Evolutionary conservation across 2,329 filamentous ascomycete species (phyloP).

Genomic region (Clarireedia hainanense): DNA sequence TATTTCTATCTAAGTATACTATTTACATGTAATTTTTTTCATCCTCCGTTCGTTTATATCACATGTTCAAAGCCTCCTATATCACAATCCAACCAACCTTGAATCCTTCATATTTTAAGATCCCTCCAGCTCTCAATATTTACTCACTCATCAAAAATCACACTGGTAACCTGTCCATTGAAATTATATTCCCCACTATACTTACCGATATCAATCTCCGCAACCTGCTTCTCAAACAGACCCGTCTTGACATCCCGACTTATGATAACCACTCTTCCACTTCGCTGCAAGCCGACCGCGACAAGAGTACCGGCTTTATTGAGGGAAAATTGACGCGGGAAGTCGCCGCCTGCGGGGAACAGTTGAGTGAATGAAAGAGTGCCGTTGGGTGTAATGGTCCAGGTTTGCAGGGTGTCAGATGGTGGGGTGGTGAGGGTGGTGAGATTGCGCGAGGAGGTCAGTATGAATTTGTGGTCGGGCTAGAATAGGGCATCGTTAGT

Average conservation of each 20-base stretch:
- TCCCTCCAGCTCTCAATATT: neutral
- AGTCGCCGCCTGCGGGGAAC: conserved; percentile 36
- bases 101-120: neutral
- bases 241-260: conserved; percentile 35
- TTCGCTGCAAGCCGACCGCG: conserved; percentile 38
- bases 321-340: conserved; percentile 40
- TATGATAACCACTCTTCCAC: conserved; percentile 35
- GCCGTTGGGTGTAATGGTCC: conserved; percentile 42
- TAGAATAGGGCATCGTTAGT: conserved; percentile 23
- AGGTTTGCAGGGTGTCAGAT: conserved; percentile 60
- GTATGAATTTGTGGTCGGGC: conserved; percentile 54
- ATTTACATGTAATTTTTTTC: neutral
- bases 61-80: no score
- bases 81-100: neutral
- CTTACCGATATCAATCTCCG: conserved; percentile 10
- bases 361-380: conserved; percentile 35
- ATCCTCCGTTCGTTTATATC: neutral
- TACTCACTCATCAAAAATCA: conserved; percentile 26
- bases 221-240: conserved; percentile 29
- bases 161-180: conserved; percentile 22
- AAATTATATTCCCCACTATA: neutral
- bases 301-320: conserved; percentile 37
- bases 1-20: neutral
- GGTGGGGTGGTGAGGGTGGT: conserved; percentile 41
- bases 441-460: conserved; percentile 62